Evolutionary conservation across 179 eudicot species (phyloP), one percentile per base, ranked within the genome.

Genomic region (Monotropa hypopitys): DNA sequence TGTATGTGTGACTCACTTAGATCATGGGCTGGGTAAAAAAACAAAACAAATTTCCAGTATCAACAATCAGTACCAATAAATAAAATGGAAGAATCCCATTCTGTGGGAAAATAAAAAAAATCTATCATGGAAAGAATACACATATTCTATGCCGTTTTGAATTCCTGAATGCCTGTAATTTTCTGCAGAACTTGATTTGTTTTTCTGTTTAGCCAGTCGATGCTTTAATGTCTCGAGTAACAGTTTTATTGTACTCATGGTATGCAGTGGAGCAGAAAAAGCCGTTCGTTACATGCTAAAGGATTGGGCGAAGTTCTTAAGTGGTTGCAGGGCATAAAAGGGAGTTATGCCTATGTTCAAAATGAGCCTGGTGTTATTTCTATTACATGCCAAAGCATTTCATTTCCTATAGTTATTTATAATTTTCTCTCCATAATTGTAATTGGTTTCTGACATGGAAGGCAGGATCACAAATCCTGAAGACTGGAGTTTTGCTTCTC

Each of bases 251-350:
- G 3, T 62, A 13, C 23, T 57, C 51, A 13, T 69, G 70, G 11
- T 18, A 63, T 80, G 43, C 83, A 92, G 97, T 92, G 97, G 97
- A 89, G 92, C 88, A 84, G 86, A 75, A 89, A 87, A 83, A 89
- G 92, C 79, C 85, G 88, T 76, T 72, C 83, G 67, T 82, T 92
- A 85, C 97, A 89, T 81, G 89, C 88, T 30, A 79, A 87, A 82
- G 97, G 92, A 76, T 83, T 87, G 76, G 90, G 80, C 63, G 79
- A 84, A 80, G 89, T 89, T 76, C 86, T 78, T 26, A 86, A 81
- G 80, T 92, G 97, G 97, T 84, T 92, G 86, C 86, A 82, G 68
- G 86, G 80, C 75, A 81, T 82, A 26, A 81, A 83, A 73, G 63
- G 74, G 56, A 81, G 68, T 72, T 79, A 89, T 82, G 73, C 15